Evolutionary conservation across 257 asterid species (phyloP), one percentile per base, ranked within the genome.

Genomic region (Nemophila menziesii): DNA sequence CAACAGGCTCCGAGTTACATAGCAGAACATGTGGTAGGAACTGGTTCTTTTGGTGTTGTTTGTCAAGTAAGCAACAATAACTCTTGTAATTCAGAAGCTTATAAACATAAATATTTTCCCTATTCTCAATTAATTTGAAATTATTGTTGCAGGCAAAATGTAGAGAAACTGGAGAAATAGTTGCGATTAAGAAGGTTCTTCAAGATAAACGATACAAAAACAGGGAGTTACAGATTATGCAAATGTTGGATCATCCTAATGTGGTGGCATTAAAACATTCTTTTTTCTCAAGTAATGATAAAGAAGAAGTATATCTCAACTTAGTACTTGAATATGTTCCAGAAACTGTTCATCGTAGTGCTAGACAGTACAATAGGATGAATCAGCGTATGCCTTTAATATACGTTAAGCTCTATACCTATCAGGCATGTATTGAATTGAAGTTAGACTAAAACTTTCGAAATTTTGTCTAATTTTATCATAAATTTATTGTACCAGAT

Each of bases 191-290:
- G 65, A 86, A 86, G 67, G 97, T 86, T 69, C 94, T 86, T 68
- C 97, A 86, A 75, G 97, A 86, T 67, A 86, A 82, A 63, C 94
- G 97, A 43, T 86, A 82, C 76, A 86, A 86, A 73, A 86, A 86
- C 65, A 75, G 97, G 64, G 97, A 86, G 66, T 68, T 86, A 74
- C 94, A 82, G 74, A 87, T 87, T 48, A 79, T 87, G 97, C 94
- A 87, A 60, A 82, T 79, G 97, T 68, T 87, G 78, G 97, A 87
- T 58, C 97, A 87, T 75, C 97, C 97, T 38, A 87, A 87, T 65
- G 63, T 82, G 46, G 94, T 87, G 51, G 80, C 89, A 58, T 82
- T 87, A 21, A 87, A 77, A 68, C 97, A 87, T 65, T 87, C 93
- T 33, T 87, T 87, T 63, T 87, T 74, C 60, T 79, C 97, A 20